A percentile compares a stretch with the other conserved stretches of the same genome.
phyloP scores from a whole-genome alignment of 2,329 filamentous ascomycete species.

The Talaromyces sp. region DNA sequence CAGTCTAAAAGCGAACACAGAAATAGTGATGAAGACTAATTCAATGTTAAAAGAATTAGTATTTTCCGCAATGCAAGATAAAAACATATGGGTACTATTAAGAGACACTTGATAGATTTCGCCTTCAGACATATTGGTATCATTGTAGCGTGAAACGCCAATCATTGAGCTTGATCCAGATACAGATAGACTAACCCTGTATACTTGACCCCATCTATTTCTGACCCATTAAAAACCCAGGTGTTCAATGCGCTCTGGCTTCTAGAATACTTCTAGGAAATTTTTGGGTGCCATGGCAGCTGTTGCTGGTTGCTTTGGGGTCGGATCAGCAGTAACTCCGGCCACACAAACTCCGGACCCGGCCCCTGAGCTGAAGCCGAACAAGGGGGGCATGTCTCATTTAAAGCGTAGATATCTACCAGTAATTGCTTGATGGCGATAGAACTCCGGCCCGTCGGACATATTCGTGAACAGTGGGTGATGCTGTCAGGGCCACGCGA shows the following conservation, averaged over 20 bases:
- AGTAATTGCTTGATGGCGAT: not conserved
- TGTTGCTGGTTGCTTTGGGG: not conserved
- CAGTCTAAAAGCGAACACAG: not conserved
- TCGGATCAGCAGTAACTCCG: constrained; percentile 11
- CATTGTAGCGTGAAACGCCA: not conserved
- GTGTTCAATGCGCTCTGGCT: not conserved
- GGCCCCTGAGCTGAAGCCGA: not conserved
- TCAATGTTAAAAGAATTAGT: not conserved
- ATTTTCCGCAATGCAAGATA: not conserved
- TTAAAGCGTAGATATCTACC: not conserved
- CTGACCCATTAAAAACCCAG: not conserved
- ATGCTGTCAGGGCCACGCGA: not conserved
- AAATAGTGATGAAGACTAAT: not conserved
- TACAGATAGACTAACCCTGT: not conserved
- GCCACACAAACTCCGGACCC: constrained; percentile 6
- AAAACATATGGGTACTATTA: not conserved
- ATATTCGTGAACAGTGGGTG: not conserved
- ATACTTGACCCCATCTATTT: not conserved
- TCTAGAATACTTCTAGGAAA: constrained; percentile 3
- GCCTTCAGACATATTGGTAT: not conserved
- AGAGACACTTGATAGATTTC: not conserved
- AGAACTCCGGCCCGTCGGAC: constrained; percentile 12
- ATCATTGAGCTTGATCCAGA: not conserved
- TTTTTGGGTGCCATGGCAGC: not conserved
- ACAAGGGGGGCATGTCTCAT: not conserved